Percentiles rank a stretch among this genome's conserved stretches.
These are phyloP conservation scores for Cerioporus squamosus DNA, from an alignment of 1,284 basidiomycete genomes.

Conservation along the genomic window DNA sequence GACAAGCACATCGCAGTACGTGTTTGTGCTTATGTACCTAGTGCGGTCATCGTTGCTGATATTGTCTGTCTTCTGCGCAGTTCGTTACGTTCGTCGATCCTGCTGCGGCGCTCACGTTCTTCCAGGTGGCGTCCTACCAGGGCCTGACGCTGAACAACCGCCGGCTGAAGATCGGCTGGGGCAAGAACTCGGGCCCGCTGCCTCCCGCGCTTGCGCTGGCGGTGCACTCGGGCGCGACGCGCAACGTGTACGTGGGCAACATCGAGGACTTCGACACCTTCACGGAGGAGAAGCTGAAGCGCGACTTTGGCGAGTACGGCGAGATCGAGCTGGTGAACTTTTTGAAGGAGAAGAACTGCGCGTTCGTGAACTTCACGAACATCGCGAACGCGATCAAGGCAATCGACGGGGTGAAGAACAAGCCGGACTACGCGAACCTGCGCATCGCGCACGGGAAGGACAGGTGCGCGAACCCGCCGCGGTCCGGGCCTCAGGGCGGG, in stretches of 20 bases:
- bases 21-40: slow-evolving; percentile 19
- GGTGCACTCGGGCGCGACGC: slow-evolving; percentile 88
- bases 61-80: slow-evolving; percentile 41
- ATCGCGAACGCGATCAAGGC: slow-evolving; percentile 95
- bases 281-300: slow-evolving; percentile 83
- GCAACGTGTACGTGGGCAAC: slow-evolving; percentile 94
- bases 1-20: slow-evolving; percentile 93
- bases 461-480: slow-evolving; percentile 89
- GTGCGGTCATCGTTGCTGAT: slow-evolving; percentile 2
- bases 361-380: slow-evolving; percentile 94
- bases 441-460: slow-evolving; percentile 94
- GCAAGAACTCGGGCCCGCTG: slow-evolving; percentile 87
- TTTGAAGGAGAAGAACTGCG: slow-evolving; percentile 94
- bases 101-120: slow-evolving; percentile 88
- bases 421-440: slow-evolving; percentile 81
- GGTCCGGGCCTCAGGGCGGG: slow-evolving; percentile 76
- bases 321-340: slow-evolving; percentile 97
- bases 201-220: slow-evolving; percentile 83
- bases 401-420: slow-evolving; percentile 89
- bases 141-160: slow-evolving; percentile 90
- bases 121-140: slow-evolving; percentile 86
- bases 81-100: slow-evolving; percentile 93
- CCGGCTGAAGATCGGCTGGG: slow-evolving; percentile 94
- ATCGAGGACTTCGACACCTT: slow-evolving; percentile 92
- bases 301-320: slow-evolving; percentile 91